Conservation (phyloP, 2,329 filamentous ascomycete genomes). For the Parascedosporium putredinis region DNA sequence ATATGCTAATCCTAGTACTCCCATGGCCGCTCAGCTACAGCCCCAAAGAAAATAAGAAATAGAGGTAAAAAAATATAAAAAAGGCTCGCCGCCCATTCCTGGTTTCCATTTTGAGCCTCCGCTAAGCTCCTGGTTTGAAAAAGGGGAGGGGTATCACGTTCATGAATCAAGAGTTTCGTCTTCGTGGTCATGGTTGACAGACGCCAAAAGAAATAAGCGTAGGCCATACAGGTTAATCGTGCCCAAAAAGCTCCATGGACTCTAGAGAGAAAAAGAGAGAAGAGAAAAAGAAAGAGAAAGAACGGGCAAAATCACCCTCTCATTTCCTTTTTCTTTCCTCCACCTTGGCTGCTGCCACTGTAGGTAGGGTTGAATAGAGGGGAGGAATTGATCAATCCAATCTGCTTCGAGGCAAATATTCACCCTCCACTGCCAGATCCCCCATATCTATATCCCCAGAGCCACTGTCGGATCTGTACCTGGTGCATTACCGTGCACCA, state of each 20-base stretch:
- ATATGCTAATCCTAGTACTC: background rate
- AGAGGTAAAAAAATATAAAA: no score
- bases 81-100: background rate
- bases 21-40: background rate
- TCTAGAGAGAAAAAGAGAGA: background rate
- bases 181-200: background rate
- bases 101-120: background rate
- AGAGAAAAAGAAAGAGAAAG: background rate
- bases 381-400: no score
- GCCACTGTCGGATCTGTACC: background rate
- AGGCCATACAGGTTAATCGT: no score
- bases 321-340: no score
- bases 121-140: background rate
- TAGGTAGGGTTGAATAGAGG: no score
- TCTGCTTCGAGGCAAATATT: no score
- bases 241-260: background rate
- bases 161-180: background rate
- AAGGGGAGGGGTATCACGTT: background rate
- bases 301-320: background rate
- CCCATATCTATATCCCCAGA: no score
- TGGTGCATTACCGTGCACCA: slow-evolving; percentile 30
- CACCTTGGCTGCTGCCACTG: no score
- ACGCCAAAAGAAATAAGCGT: no score
- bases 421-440: no score
- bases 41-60: no score